Evolutionary conservation across 1,139 yeast species (phyloP).

Genomic region (Candida tropicalis): DNA sequence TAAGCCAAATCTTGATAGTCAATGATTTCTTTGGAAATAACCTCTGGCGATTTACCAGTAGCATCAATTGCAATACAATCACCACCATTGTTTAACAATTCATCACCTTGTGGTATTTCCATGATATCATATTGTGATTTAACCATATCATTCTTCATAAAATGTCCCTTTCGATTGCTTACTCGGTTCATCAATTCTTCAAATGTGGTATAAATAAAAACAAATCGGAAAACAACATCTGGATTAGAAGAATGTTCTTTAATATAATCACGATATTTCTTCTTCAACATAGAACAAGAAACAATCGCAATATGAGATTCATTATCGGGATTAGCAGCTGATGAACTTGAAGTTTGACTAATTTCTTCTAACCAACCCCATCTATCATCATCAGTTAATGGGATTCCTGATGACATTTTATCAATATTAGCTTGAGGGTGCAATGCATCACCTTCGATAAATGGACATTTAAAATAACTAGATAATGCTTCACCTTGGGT

Average conservation of each 20-base stretch:
- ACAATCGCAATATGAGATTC: constrained; percentile 48
- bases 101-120: constrained; percentile 63
- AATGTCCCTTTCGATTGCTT: constrained; percentile 66
- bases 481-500: constrained; percentile 68
- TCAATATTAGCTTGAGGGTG: constrained; percentile 75
- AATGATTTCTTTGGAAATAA: constrained; percentile 25
- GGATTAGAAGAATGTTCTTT: constrained; percentile 26
- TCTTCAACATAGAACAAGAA: constrained; percentile 85
- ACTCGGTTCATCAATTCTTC: constrained; percentile 66
- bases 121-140: constrained; percentile 73
- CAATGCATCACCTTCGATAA: constrained; percentile 81
- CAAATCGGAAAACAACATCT: constrained; percentile 53
- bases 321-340: constrained; percentile 33
- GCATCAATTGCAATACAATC: constrained; percentile 40
- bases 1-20: not conserved
- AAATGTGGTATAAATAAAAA: constrained; percentile 67
- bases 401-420: constrained; percentile 81
- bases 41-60: constrained; percentile 41
- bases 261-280: constrained; percentile 66
- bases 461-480: constrained; percentile 48
- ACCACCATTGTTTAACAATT: constrained; percentile 42
- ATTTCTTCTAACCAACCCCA: constrained; percentile 81
- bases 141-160: constrained; percentile 85
- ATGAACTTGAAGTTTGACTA: constrained; percentile 40
- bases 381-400: constrained; percentile 85